Evolutionary conservation across 1,139 yeast genomes (phyloP), one percentile per base, ranked within the genome.

Genomic region (Candida neerlandica): DNA sequence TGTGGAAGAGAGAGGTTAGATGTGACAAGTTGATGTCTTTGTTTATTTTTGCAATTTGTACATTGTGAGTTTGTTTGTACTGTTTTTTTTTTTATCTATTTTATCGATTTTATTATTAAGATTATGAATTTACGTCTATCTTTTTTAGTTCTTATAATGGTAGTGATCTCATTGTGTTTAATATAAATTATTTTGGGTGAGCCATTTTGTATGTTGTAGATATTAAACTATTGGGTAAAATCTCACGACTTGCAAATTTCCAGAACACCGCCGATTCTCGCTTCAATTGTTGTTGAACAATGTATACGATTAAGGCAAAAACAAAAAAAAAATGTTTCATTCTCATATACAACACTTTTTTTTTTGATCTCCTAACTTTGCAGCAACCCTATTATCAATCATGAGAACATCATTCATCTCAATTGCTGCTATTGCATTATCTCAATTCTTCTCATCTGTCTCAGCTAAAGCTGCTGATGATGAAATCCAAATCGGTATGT

Each of bases 401-500:
- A 53, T 56, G 60, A 56, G 51, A 40, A 32, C 52, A 21, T 45
- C 56, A 27, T 26, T 47, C 14, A 34, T 53, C 14, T 45, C 53
- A 7, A 16, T 45, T 15, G 27, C 49, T 10, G 46, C 56, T 18
- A 29, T 50, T 10, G 32, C 44, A 16, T 44, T 50, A 32, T 44
- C 52, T 10, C 51, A 46, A 45, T 43, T 52, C n/a, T 43, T 48
- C 26, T 35, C 51, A 18, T 37, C 50, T 12, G 50, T 49, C 32
- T 21, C 34, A 44, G 55, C 58, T 18, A 30, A 50, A 46, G 55
- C 58, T 29, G 42, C 50, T 23, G 45, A 51, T 16, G 60, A 57
- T 44, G 66, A 61, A 41, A 59, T 69, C 29, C 61, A 64, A 53
- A 67, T 69, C 39, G 71, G 73, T 63, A 64, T 48, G 68, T 69